Base-by-base conservation (phyloP, 352 stramenopile species). In the Plasmopara muralis region DNA sequence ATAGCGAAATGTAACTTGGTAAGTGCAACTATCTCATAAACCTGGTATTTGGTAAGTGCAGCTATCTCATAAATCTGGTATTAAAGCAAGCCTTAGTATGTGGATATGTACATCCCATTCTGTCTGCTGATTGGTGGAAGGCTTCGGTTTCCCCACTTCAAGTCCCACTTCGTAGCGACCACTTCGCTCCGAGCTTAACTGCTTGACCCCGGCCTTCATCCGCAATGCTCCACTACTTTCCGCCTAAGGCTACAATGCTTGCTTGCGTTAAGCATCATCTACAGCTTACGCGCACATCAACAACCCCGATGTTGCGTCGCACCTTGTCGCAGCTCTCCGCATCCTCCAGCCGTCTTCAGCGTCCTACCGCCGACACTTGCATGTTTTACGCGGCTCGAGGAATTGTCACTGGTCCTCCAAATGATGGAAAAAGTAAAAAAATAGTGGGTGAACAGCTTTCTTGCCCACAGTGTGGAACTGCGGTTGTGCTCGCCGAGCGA, bases 391-490 rank as follows among this genome's bases (percentile, higher is more conserved):
- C 31, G 4, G 5, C 43, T 4, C 47, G 57, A 13, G 35, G 55
- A 3, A 55, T 68, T 20, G 25, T 50, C 10, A 66, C 63, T 6
- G 59, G 50, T 0, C 47, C 63, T 8, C 58, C 58, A 13, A 51
- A 45, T 18, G 50, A 57, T 40, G 31, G 10, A 18, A 43, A 59
- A 34, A 41, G 47, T 28, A 68, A 68, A 35, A 68, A 68, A 25
- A 25, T 43, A 28, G 41, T 34, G 10, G 47, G 48, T 15, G 63
- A 68, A n/a, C 53, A 55, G 30, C 70, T 90, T 10, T 73, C 72
- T 50, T 90, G 80, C 63, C 77, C 77, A 33, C 74, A 90, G 29
- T 90, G 80, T 57, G 74, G 72, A 28, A 66, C 71, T 29, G 48
- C 73, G 43, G 63, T 90, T 16, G 57, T 78, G 50, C 63, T 83